phyloP scores from a whole-genome alignment of 2,329 filamentous ascomycete genomes.

The Colletotrichum agaves region DNA sequence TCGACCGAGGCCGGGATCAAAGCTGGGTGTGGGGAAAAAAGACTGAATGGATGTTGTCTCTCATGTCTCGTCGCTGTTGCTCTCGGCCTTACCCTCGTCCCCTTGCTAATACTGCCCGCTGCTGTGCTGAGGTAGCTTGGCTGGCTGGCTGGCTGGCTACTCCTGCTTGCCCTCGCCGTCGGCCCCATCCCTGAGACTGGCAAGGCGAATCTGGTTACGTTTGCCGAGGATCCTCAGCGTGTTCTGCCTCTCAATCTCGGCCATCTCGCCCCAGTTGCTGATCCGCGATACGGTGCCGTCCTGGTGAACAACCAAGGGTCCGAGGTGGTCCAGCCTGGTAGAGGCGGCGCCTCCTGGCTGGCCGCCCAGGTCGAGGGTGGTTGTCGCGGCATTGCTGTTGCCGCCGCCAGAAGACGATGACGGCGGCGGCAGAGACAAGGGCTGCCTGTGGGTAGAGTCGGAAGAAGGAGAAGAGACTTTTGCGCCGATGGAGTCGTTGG shows the following conservation, averaged over 20 bases:
- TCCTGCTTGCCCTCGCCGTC: conserved; percentile 45
- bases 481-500: background rate
- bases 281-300: conserved; percentile 79
- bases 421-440: conserved; percentile 33
- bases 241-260: conserved; percentile 72
- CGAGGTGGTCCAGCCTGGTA: conserved; percentile 74
- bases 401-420: background rate
- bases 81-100: conserved; percentile 17
- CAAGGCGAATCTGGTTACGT: conserved; percentile 73
- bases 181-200: conserved; percentile 52
- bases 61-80: conserved; percentile 13
- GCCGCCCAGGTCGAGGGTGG: conserved; percentile 48
- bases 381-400: conserved; percentile 14
- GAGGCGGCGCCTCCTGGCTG: conserved; percentile 41
- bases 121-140: too few relatives aligned
- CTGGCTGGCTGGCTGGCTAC: too few relatives aligned
- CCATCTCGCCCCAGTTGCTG: conserved; percentile 79
- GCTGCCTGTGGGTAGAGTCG: conserved; percentile 35
- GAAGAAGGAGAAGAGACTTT: background rate
- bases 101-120: conserved; percentile 24
- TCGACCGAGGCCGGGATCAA: background rate
- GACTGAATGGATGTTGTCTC: conserved; percentile 3
- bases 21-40: background rate
- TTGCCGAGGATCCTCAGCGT: conserved; percentile 74
- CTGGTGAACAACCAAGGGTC: conserved; percentile 78